Base-by-base conservation (phyloP, 768 basidiomycete species). In the Leccinum barrowsii region DNA sequence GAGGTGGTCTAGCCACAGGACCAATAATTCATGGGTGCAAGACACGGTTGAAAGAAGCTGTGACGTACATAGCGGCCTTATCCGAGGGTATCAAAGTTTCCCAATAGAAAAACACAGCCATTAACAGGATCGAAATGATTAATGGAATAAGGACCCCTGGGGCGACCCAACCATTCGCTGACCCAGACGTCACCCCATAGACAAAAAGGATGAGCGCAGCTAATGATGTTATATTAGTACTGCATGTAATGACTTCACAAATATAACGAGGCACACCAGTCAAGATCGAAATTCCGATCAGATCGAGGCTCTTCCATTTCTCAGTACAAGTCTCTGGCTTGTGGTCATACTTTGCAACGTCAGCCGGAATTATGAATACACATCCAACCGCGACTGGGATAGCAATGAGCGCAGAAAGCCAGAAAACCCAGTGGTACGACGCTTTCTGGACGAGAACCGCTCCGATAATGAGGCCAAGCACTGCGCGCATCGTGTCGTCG, bases 371-470 rank as follows among this genome's bases (percentile, higher is more conserved):
- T 52, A 77, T 55, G 34, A 77, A 61, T 17, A 73, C n/a, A 50
- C 73, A 67, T 2, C 64, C 53, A 17, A 73, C 15, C 35, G 75
- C 68, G 12, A 78, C 68, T 15, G 71, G 63, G 6, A 74, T 53
- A 40, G 74, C 65, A 35, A 82, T 55, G 37, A 81, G 74, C 2
- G 78, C 74, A 34, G 75, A 68, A 58, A 79, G 75, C 66, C 77
- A 82, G 65, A 85, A 83, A 19, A 82, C 74, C 82, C 82, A 82
- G 26, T 66, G 74, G 71, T 78, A 84, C 11, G 77, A 74, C 2
- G 70, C 69, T 32, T 68, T 76, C 44, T 72, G 62, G 4, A 77
- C 75, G 47, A 82, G 72, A n/a, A 77, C 24, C 2, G 78, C 80
- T 8, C 80, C 80, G 13, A 80, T 72, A 26, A 78, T 55, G n/a